Percentiles rank a stretch among this genome's conserved stretches.
Conservation (phyloP, 257 asterid genomes). For the Capsicum rhomboideum region DNA sequence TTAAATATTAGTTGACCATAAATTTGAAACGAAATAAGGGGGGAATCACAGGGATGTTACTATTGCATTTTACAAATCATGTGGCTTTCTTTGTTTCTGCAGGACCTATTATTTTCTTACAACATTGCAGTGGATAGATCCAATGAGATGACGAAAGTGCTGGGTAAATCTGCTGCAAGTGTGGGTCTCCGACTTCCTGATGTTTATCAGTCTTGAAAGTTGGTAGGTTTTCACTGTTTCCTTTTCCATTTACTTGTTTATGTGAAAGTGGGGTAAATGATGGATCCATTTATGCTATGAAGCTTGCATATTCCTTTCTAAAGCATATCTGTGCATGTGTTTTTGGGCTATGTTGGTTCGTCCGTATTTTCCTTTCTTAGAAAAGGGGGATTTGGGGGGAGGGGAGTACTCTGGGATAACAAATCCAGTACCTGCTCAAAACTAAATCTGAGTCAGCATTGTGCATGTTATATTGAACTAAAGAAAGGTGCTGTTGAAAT, state of each 20-base stretch:
- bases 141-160: conserved; percentile 59
- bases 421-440: neutral
- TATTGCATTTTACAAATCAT: neutral
- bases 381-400: no score
- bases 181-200: conserved; percentile 90
- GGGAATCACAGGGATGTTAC: neutral
- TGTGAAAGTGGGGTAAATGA: neutral
- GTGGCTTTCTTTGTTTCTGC: neutral
- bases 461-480: neutral
- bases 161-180: conserved; percentile 83
- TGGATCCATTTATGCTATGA: neutral
- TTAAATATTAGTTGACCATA: neutral
- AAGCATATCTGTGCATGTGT: neutral
- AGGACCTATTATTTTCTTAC: conserved; percentile 82
- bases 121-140: conserved; percentile 87
- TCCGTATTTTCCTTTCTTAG: neutral
- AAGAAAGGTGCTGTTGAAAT: neutral
- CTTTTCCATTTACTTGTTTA: neutral
- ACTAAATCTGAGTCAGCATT: neutral
- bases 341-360: neutral
- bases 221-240: conserved; percentile 13
- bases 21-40: neutral
- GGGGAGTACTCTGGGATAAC: neutral
- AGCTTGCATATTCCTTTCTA: neutral
- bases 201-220: conserved; percentile 46